These are phyloP conservation scores for Cornus kousa DNA, from an alignment of 148 eudicot genomes.

Conservation along the genomic window DNA sequence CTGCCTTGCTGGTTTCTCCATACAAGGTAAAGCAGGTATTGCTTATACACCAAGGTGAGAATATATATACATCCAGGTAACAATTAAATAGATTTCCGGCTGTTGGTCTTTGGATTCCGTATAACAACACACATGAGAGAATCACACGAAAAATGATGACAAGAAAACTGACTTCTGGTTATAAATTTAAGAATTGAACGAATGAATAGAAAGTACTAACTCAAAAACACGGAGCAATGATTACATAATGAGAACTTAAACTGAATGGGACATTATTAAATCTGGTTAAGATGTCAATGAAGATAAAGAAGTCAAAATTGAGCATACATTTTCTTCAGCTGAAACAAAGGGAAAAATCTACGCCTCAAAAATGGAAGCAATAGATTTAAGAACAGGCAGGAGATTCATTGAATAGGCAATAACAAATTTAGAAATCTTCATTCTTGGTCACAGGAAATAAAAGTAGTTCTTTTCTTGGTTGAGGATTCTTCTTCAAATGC, in stretches of 20 bases:
- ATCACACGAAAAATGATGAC: background rate
- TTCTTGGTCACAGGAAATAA: background rate
- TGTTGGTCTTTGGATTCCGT: background rate
- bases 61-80: too few species aligned
- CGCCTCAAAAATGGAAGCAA: background rate
- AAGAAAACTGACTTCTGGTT: background rate
- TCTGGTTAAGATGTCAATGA: background rate
- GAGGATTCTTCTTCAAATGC: background rate
- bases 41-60: background rate
- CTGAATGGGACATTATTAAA: background rate
- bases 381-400: background rate
- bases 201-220: background rate
- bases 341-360: background rate
- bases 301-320: background rate
- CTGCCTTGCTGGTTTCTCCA: too few species aligned
- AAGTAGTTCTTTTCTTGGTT: background rate
- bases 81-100: background rate
- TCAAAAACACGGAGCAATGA: background rate
- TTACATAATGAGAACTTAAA: too few species aligned
- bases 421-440: conserved; percentile 1
- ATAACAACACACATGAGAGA: background rate
- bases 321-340: background rate
- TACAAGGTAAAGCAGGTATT: background rate
- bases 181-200: too few species aligned
- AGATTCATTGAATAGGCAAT: background rate